Evolutionary conservation across 352 stramenopile species (phyloP).

Genomic region (Thalassiosira mediterranea): DNA sequence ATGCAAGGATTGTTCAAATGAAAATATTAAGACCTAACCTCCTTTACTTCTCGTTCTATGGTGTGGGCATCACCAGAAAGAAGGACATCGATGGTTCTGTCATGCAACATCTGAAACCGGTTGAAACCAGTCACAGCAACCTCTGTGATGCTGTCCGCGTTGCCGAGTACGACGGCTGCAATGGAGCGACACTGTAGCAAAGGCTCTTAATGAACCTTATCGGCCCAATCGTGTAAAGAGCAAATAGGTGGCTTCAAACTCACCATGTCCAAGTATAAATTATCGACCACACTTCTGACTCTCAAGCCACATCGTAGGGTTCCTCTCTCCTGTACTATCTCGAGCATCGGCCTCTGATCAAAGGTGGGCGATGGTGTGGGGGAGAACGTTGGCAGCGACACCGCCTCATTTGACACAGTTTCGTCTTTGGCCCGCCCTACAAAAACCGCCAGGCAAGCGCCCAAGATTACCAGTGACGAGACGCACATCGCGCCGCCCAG

Average conservation of each 20-base stretch:
- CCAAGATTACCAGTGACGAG: background rate
- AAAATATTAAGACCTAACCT: no score
- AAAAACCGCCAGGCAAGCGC: background rate
- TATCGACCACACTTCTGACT: background rate
- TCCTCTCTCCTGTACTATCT: conserved; percentile 25
- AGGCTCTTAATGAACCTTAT: no score
- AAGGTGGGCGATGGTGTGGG: conserved; percentile 8
- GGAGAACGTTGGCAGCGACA: no score
- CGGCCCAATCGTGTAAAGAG: no score
- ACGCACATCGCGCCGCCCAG: background rate
- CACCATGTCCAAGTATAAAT: background rate
- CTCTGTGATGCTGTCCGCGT: conserved; percentile 2
- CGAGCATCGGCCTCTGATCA: no score
- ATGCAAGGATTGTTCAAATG: no score
- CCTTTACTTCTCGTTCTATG: conserved; percentile 15
- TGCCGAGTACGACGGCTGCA: conserved; percentile 12
- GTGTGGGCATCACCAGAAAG: conserved; percentile 4
- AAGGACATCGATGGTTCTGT: background rate
- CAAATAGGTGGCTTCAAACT: no score
- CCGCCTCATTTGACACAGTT: background rate
- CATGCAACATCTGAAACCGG: conserved; percentile 8
- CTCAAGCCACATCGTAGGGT: conserved; percentile 15
- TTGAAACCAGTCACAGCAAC: background rate
- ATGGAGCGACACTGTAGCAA: conserved; percentile 16
- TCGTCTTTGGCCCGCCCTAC: no score